Percentiles rank a stretch among this genome's conserved stretches.
phyloP scores from a whole-genome alignment of 768 basidiomycete genomes.

The Coprinopsis sp. region DNA sequence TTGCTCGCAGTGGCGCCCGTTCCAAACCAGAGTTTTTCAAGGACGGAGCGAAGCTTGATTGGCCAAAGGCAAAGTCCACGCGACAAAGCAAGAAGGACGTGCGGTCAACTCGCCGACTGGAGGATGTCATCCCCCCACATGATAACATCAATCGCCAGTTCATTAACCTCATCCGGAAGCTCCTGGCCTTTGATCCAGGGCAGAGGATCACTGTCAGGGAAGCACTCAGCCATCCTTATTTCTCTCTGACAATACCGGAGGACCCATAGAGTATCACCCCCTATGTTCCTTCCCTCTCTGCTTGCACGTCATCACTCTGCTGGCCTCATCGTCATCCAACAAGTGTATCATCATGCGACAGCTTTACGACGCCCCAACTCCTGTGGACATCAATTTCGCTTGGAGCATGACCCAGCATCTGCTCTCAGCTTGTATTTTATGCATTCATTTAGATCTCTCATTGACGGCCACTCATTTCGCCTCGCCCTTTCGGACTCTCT shows the following conservation, averaged over 20 bases:
- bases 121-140: slow-evolving; percentile 82
- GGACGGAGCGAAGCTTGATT: slow-evolving; percentile 78
- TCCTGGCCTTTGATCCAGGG: slow-evolving; percentile 87
- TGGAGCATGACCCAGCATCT: slow-evolving; percentile 8
- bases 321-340: slow-evolving; percentile 9
- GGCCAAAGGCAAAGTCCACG: slow-evolving; percentile 84
- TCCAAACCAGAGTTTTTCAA: slow-evolving; percentile 94
- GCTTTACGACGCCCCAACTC: slow-evolving; percentile 6
- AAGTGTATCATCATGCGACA: slow-evolving; percentile 6
- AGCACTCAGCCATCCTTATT: slow-evolving; percentile 86
- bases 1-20: slow-evolving; percentile 68
- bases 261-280: slow-evolving; percentile 47
- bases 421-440: slow-evolving; percentile 7
- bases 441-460: slow-evolving; percentile 10
- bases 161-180: slow-evolving; percentile 79
- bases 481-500: no score
- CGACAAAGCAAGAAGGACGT: slow-evolving; percentile 95
- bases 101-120: slow-evolving; percentile 70
- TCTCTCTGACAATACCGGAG: slow-evolving; percentile 59
- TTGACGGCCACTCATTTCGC: not conserved
- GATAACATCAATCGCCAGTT: slow-evolving; percentile 77
- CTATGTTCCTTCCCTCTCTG: slow-evolving; percentile 5
- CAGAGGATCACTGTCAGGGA: slow-evolving; percentile 85
- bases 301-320: slow-evolving; percentile 5
- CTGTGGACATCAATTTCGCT: slow-evolving; percentile 1